Evolutionary conservation across 176 grass and related monocot genomes (phyloP).

Genomic region (Stipa capillata): DNA sequence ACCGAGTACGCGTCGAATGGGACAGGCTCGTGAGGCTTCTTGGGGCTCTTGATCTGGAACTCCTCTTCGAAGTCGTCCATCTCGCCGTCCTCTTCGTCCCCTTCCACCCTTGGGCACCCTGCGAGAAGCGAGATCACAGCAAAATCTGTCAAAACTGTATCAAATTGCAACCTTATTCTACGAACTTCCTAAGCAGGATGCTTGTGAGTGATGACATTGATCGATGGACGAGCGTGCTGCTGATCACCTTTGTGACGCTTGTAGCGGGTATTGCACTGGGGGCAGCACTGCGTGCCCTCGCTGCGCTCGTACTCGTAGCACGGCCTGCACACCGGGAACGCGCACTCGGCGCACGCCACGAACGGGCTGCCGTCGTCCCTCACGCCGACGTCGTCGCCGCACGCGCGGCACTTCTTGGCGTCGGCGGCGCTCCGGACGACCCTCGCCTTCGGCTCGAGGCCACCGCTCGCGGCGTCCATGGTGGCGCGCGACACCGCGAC

Average conservation of each 20-base stretch:
- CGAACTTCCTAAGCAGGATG: neutral
- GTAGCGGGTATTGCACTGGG: constrained; percentile 92
- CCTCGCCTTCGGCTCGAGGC: constrained; percentile 51
- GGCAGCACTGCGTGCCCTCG: constrained; percentile 71
- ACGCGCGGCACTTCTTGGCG: constrained; percentile 61
- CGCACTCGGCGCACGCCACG: constrained; percentile 79
- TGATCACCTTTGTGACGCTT: constrained; percentile 74
- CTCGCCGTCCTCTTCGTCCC: constrained; percentile 64
- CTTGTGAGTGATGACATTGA: neutral
- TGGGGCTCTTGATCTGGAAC: constrained; percentile 61
- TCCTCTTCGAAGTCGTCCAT: constrained; percentile 90
- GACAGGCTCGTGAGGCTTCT: constrained; percentile 47
- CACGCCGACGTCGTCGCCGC: constrained; percentile 55
- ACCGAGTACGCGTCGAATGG: constrained; percentile 72
- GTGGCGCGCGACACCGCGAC: neutral
- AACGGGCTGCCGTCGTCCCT: constrained; percentile 57
- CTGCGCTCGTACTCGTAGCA: constrained; percentile 86
- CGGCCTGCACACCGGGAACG: constrained; percentile 73
- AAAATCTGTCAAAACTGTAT: neutral
- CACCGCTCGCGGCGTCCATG: constrained; percentile 59
- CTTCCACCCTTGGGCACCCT: constrained; percentile 61
- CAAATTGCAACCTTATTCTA: neutral
- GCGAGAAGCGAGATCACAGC: neutral
- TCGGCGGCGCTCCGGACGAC: constrained; percentile 30
- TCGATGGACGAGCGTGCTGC: neutral